A percentile compares a stretch with the other conserved stretches of the same genome.
phyloP scores from a whole-genome alignment of 768 basidiomycete genomes.

The Pulveroboletus sp. region DNA sequence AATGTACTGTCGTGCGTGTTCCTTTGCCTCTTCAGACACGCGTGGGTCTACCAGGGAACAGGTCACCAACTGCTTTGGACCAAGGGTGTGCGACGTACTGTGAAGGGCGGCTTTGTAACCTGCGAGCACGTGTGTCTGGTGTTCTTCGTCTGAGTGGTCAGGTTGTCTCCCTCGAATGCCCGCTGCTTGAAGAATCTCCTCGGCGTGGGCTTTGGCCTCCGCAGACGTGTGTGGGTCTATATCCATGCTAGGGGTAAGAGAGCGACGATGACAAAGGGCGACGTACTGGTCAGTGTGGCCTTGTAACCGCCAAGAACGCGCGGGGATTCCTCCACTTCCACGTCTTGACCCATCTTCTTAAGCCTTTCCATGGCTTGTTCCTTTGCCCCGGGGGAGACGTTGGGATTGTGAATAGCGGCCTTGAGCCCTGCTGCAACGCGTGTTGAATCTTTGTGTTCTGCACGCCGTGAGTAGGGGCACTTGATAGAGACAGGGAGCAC shows the following conservation, averaged over 20 bases:
- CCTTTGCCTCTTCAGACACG: conserved; percentile 48
- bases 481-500: background rate
- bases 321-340: conserved; percentile 11
- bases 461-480: background rate
- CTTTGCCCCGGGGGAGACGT: conserved; percentile 56
- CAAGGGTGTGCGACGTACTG: conserved; percentile 33
- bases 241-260: background rate
- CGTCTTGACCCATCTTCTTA: conserved; percentile 34
- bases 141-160: conserved; percentile 35
- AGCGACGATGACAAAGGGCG: too few species aligned
- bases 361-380: conserved; percentile 45
- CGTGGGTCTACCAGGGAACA: conserved; percentile 35
- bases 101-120: conserved; percentile 56
- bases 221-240: conserved; percentile 45
- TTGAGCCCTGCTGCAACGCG: conserved; percentile 57
- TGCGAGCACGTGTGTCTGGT: conserved; percentile 45
- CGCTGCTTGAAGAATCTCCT: conserved; percentile 48
- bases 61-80: background rate
- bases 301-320: conserved; percentile 47
- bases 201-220: conserved; percentile 52
- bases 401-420: conserved; percentile 57
- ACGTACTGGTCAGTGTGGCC: conserved; percentile 44
- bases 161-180: conserved; percentile 35
- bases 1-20: conserved; percentile 44
- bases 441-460: conserved; percentile 39